Evolutionary conservation across 768 basidiomycete species (phyloP).

Genomic region (Leccinum longicurvipes): DNA sequence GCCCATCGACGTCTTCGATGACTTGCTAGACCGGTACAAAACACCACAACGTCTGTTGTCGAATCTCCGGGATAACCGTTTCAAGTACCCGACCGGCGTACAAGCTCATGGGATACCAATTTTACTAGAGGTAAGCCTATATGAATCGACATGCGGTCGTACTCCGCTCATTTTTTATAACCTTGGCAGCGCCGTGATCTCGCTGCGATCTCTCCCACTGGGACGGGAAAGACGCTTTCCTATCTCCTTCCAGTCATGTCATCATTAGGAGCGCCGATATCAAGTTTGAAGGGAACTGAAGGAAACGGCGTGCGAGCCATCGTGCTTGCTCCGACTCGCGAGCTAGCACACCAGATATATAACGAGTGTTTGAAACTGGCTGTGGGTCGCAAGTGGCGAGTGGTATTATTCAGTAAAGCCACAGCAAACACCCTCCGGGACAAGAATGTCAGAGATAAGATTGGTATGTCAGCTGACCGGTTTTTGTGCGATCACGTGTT

Average conservation of each 20-base stretch:
- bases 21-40: slow-evolving; percentile 53
- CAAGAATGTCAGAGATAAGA: slow-evolving; percentile 69
- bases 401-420: slow-evolving; percentile 83
- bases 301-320: slow-evolving; percentile 71
- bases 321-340: slow-evolving; percentile 87
- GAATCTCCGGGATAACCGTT: slow-evolving; percentile 62
- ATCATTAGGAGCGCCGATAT: slow-evolving; percentile 50
- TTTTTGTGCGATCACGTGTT: not conserved
- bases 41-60: slow-evolving; percentile 57
- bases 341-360: slow-evolving; percentile 93
- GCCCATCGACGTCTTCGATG: slow-evolving; percentile 55
- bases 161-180: not conserved
- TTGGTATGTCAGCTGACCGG: slow-evolving; percentile 45
- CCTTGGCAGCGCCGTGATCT: slow-evolving; percentile 68
- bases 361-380: slow-evolving; percentile 85
- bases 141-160: slow-evolving; percentile 1
- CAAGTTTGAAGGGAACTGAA: slow-evolving; percentile 41
- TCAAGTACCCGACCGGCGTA: slow-evolving; percentile 71
- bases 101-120: slow-evolving; percentile 81
- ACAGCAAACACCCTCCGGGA: slow-evolving; percentile 80
- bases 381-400: slow-evolving; percentile 78
- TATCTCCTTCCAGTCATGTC: slow-evolving; percentile 85
- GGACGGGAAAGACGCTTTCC: slow-evolving; percentile 93
- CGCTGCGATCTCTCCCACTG: slow-evolving; percentile 94
- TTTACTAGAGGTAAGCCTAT: slow-evolving; percentile 60